phyloP scores from a whole-genome alignment of 2,329 filamentous ascomycete species.

The Fusarium sp. region DNA sequence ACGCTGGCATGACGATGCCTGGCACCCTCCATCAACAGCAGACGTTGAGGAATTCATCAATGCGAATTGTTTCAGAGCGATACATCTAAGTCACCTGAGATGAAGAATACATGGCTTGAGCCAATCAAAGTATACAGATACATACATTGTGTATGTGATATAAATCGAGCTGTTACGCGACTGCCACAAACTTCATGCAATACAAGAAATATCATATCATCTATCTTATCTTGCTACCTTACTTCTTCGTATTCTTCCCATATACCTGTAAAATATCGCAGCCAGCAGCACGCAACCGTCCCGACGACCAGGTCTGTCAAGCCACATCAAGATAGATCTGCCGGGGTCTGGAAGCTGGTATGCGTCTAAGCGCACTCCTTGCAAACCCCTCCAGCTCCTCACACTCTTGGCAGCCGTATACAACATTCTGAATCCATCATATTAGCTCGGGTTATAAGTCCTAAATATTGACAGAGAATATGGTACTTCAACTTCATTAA shows the following conservation, averaged over 20 bases:
- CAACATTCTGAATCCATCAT: background rate
- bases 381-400: constrained; percentile 1
- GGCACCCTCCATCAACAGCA: constrained; percentile 12
- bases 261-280: constrained; percentile 9
- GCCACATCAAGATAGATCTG: constrained; percentile 25
- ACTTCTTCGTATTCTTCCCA: constrained; percentile 23
- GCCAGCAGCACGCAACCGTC: constrained; percentile 32
- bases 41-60: constrained; percentile 24
- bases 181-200: background rate
- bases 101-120: background rate
- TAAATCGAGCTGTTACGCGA: background rate
- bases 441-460: background rate
- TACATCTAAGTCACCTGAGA: background rate
- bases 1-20: constrained; percentile 41
- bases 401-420: background rate
- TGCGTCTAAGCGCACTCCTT: constrained; percentile 1
- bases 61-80: background rate
- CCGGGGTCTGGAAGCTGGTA: constrained; percentile 6
- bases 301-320: constrained; percentile 30
- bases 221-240: constrained; percentile 17
- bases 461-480: background rate
- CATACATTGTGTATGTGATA: background rate
- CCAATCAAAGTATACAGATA: background rate
- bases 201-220: constrained; percentile 2
- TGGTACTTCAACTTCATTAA: constrained; percentile 17